These are phyloP conservation scores for Corniculantispora saksenae DNA, from an alignment of 2,329 filamentous ascomycete genomes.

Conservation along the genomic window DNA sequence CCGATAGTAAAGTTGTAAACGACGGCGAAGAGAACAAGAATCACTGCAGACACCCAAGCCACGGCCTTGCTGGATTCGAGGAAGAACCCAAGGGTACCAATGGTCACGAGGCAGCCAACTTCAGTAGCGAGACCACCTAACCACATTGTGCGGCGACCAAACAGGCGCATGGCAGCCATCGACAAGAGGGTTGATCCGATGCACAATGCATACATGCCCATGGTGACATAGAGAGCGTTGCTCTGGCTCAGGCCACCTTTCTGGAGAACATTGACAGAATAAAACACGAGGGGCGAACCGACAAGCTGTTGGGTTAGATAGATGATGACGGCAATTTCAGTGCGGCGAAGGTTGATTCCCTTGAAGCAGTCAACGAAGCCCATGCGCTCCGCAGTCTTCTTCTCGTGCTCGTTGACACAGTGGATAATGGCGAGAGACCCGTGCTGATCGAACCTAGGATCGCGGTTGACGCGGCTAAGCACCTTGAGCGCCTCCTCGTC, in stretches of 20 bases:
- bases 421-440: slow-evolving; percentile 39
- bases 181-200: slow-evolving; percentile 45
- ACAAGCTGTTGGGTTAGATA: slow-evolving; percentile 56
- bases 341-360: slow-evolving; percentile 35
- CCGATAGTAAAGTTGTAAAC: slow-evolving; percentile 47
- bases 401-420: slow-evolving; percentile 39
- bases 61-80: slow-evolving; percentile 22
- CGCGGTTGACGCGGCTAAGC: slow-evolving; percentile 31
- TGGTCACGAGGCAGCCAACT: slow-evolving; percentile 36
- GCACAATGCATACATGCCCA: slow-evolving; percentile 42
- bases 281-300: slow-evolving; percentile 54
- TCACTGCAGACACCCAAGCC: slow-evolving; percentile 37
- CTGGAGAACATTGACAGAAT: slow-evolving; percentile 53
- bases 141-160: slow-evolving; percentile 47
- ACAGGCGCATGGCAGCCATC: slow-evolving; percentile 41
- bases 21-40: slow-evolving; percentile 42
- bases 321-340: slow-evolving; percentile 46
- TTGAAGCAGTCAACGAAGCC: slow-evolving; percentile 38
- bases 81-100: slow-evolving; percentile 34
- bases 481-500: slow-evolving; percentile 32
- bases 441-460: slow-evolving; percentile 32
- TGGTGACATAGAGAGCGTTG: slow-evolving; percentile 47
- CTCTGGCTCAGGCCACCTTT: slow-evolving; percentile 46
- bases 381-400: slow-evolving; percentile 25
- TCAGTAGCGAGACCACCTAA: slow-evolving; percentile 40